Evolutionary conservation across 805 yeast genomes (phyloP).

Genomic region (Cyberlindnera petersonii): DNA sequence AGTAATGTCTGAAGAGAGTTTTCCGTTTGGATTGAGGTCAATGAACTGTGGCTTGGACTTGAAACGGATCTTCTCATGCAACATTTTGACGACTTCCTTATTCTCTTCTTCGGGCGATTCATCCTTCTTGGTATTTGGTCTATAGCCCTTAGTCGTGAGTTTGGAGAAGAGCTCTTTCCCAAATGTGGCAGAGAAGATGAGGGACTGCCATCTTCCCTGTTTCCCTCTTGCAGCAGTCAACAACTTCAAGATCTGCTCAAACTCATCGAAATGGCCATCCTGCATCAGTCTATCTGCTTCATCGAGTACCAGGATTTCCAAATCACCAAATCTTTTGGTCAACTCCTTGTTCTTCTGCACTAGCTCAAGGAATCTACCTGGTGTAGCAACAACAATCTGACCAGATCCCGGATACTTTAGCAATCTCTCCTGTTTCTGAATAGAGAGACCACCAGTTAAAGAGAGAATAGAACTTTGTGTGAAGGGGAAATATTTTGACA

Average conservation of each 20-base stretch:
- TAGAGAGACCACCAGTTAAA: constrained; percentile 91
- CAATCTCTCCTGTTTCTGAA: constrained; percentile 87
- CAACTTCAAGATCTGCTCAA: constrained; percentile 72
- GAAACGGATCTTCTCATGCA: constrained; percentile 69
- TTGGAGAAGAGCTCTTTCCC: constrained; percentile 77
- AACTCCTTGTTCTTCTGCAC: constrained; percentile 53
- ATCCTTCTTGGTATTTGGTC: constrained; percentile 26
- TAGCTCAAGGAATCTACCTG: constrained; percentile 88
- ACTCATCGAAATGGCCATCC: constrained; percentile 94
- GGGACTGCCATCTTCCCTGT: constrained; percentile 63
- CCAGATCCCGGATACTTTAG: constrained; percentile 66
- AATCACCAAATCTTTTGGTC: constrained; percentile 37
- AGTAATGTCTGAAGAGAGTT: constrained; percentile 66
- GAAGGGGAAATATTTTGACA: constrained; percentile 51
- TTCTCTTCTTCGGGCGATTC: constrained; percentile 32
- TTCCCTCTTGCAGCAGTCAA: constrained; percentile 49
- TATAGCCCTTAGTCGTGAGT: constrained; percentile 41
- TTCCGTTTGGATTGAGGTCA: constrained; percentile 84
- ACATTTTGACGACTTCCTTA: constrained; percentile 60
- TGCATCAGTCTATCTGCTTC: constrained; percentile 95
- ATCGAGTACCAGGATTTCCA: constrained; percentile 67
- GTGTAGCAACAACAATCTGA: constrained; percentile 82
- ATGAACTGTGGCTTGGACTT: constrained; percentile 65
- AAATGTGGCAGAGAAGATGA: constrained; percentile 95
- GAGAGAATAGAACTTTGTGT: constrained; percentile 59